Conservation (phyloP, 2,329 filamentous ascomycete species). For the Penicillium sp. region DNA sequence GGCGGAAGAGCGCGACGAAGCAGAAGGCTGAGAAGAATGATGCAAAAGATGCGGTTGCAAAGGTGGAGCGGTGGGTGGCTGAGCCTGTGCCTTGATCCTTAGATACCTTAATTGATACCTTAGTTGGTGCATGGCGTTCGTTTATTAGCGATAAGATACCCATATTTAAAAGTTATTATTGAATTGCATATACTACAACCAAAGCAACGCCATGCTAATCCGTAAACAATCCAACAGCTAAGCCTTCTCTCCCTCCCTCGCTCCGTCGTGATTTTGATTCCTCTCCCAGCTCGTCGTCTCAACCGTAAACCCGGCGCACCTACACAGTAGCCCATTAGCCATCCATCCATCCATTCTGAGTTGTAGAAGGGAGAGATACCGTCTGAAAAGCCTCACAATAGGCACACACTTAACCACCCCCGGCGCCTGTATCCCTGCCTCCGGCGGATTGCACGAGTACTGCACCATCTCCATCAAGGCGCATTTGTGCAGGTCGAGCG, state of each 20-base stretch:
- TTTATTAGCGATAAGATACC: slow-evolving; percentile 12
- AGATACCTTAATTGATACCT: too few relatives aligned
- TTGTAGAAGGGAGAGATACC: too few relatives aligned
- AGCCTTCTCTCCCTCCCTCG: too few relatives aligned
- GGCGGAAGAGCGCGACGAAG: slow-evolving; percentile 46
- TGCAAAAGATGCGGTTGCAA: slow-evolving; percentile 21
- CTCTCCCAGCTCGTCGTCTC: slow-evolving; percentile 61
- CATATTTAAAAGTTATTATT: too few relatives aligned
- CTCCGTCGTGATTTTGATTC: slow-evolving; percentile 9
- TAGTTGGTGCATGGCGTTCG: background rate
- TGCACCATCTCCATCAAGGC: slow-evolving; percentile 58
- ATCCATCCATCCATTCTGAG: too few relatives aligned
- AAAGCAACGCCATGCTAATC: too few relatives aligned
- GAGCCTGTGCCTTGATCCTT: too few relatives aligned
- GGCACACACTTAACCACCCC: slow-evolving; percentile 52
- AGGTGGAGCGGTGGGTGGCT: slow-evolving; percentile 18
- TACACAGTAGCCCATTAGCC: slow-evolving; percentile 17
- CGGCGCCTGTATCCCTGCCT: slow-evolving; percentile 38
- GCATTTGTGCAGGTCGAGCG: slow-evolving; percentile 53
- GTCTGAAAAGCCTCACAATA: slow-evolving; percentile 57
- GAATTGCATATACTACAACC: too few relatives aligned
- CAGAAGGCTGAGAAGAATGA: slow-evolving; percentile 29
- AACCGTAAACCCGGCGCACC: slow-evolving; percentile 54
- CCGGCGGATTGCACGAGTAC: slow-evolving; percentile 57
- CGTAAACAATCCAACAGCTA: too few relatives aligned